phyloP scores from a whole-genome alignment of 371 early-diverging fungal genomes.

The Lichtheimia ornata region DNA sequence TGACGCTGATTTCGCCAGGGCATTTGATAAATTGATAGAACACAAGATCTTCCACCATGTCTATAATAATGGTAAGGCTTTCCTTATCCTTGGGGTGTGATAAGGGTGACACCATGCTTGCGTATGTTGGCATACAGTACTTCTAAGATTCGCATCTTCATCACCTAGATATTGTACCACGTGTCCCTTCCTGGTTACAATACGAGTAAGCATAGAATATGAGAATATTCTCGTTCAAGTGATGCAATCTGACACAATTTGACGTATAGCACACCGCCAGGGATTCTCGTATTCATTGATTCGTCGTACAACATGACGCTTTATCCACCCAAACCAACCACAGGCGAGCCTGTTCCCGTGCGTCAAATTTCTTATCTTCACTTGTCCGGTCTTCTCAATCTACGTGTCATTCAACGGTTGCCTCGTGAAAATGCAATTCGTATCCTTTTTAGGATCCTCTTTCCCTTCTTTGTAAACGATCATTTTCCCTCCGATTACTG shows the following conservation, averaged over 20 bases:
- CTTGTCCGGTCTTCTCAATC: conserved; percentile 54
- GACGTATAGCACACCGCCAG: conserved; percentile 48
- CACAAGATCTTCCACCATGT: conserved; percentile 62
- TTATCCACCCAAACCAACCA: conserved; percentile 45
- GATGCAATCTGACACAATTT: too few species aligned
- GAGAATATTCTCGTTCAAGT: neutral
- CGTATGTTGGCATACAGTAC: neutral
- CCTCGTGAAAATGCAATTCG: conserved; percentile 46
- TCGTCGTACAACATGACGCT: conserved; percentile 44
- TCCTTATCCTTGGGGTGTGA: neutral
- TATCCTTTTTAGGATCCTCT: conserved; percentile 47
- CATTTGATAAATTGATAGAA: conserved; percentile 42
- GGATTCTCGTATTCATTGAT: conserved; percentile 58
- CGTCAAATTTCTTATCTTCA: conserved; percentile 57
- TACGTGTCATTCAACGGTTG: conserved; percentile 45
- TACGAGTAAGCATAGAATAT: conserved; percentile 18
- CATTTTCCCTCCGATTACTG: conserved; percentile 60
- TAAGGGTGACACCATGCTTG: neutral
- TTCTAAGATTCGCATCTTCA: too few species aligned
- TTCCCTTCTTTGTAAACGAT: conserved; percentile 60
- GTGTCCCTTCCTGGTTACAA: conserved; percentile 46
- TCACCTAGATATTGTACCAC: conserved; percentile 46
- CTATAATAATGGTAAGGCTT: conserved; percentile 51
- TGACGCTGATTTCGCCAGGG: conserved; percentile 46
- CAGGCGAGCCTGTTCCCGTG: conserved; percentile 37